These are phyloP conservation scores for Ambrosia artemisiifolia DNA, from an alignment of 129 eudicot genomes.

Conservation along the genomic window DNA sequence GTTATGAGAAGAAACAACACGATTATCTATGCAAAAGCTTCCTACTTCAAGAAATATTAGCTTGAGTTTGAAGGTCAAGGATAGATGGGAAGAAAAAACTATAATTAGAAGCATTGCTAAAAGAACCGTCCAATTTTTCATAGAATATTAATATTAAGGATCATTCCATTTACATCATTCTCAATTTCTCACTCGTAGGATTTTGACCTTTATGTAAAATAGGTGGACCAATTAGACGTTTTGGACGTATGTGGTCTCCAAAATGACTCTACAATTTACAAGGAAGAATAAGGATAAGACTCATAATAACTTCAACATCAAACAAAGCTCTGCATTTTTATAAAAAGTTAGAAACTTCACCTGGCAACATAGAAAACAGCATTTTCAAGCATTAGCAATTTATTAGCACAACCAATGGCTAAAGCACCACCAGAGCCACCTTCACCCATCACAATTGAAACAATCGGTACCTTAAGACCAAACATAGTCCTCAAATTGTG, in stretches of 20 bases:
- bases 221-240: background rate
- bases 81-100: background rate
- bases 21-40: slow-evolving; percentile 5
- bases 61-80: background rate
- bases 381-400: slow-evolving; percentile 76
- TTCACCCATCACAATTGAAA: slow-evolving; percentile 87
- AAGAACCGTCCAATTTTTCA: background rate
- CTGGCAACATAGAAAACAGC: slow-evolving; percentile 91
- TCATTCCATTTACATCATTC: slow-evolving; percentile 7
- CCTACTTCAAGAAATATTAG: background rate
- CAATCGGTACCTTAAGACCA: slow-evolving; percentile 79
- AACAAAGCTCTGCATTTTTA: background rate
- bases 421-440: slow-evolving; percentile 95
- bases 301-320: slow-evolving; percentile 4
- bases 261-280: background rate
- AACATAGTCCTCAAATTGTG: slow-evolving; percentile 80
- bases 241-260: slow-evolving; percentile 9
- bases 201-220: slow-evolving; percentile 12
- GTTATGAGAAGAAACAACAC: background rate
- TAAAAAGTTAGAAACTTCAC: slow-evolving; percentile 27
- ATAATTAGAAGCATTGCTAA: background rate
- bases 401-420: slow-evolving; percentile 81
- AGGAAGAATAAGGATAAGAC: background rate
- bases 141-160: background rate
- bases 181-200: background rate